Evolutionary conservation across 139 green algal species (phyloP).

Genomic region (Gonium pectorale): DNA sequence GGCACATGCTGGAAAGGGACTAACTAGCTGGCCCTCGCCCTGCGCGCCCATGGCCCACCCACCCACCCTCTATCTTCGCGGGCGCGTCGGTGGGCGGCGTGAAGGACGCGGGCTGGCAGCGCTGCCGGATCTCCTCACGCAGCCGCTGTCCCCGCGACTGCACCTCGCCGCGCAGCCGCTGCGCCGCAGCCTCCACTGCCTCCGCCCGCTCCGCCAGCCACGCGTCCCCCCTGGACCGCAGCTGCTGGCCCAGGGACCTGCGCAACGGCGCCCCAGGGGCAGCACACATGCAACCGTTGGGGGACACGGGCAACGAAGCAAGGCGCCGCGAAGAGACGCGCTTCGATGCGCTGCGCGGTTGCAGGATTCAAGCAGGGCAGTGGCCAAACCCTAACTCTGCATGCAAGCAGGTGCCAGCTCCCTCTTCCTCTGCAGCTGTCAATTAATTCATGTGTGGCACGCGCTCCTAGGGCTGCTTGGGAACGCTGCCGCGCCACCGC

Average conservation of each 20-base stretch:
- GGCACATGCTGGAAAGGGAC: neutral
- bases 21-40: neutral
- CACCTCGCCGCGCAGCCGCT: neutral
- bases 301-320: too few species aligned
- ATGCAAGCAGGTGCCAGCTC: too few species aligned
- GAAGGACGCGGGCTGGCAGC: slow-evolving; percentile 7
- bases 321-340: too few species aligned
- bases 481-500: too few species aligned
- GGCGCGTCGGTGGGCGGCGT: slow-evolving; percentile 1
- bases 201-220: neutral
- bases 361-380: too few species aligned
- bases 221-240: neutral
- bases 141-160: neutral
- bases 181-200: neutral
- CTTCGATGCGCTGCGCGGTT: too few species aligned
- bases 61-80: neutral
- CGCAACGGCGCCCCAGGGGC: too few species aligned
- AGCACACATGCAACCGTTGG: too few species aligned
- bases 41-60: neutral
- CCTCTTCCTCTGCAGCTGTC: too few species aligned
- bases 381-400: too few species aligned
- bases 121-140: slow-evolving; percentile 24
- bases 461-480: too few species aligned
- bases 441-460: too few species aligned
- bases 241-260: slow-evolving; percentile 4